These are phyloP conservation scores for Aristolochia californica DNA, from an alignment of 164 flowering plant species.

Conservation along the genomic window DNA sequence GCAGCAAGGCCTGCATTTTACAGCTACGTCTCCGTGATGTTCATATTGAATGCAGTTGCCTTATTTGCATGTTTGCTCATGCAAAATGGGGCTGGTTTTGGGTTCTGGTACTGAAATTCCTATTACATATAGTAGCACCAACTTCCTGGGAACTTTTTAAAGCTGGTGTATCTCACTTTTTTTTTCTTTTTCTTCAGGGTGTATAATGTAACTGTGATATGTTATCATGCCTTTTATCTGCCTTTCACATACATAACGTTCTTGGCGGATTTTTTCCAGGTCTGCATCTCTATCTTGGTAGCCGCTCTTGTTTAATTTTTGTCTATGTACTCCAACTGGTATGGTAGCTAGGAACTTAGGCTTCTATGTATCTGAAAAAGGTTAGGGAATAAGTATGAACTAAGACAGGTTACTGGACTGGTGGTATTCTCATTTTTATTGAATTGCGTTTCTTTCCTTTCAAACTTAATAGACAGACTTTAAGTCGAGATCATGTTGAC, in stretches of 20 bases:
- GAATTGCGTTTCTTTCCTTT: too few species aligned
- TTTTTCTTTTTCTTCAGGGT: slow-evolving; percentile 43
- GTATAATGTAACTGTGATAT: slow-evolving; percentile 40
- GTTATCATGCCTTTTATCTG: slow-evolving; percentile 75
- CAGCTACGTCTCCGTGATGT: slow-evolving; percentile 57
- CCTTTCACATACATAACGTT: slow-evolving; percentile 69
- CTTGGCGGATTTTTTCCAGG: slow-evolving; percentile 93
- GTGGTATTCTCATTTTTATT: too few species aligned
- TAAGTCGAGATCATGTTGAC: too few species aligned
- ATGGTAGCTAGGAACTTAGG: too few species aligned
- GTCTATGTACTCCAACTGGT: too few species aligned
- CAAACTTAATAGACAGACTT: too few species aligned
- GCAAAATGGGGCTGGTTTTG: slow-evolving; percentile 48
- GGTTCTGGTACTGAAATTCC: slow-evolving; percentile 40
- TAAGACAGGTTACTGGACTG: too few species aligned
- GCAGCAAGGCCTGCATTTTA: slow-evolving; percentile 82
- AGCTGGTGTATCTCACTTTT: neutral
- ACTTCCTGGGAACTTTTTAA: neutral
- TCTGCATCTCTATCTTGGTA: slow-evolving; percentile 15
- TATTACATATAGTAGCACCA: too few species aligned
- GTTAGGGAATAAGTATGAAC: too few species aligned
- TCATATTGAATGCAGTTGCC: slow-evolving; percentile 36
- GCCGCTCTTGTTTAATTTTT: slow-evolving; percentile 2
- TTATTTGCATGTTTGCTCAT: slow-evolving; percentile 43
- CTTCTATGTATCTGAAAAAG: too few species aligned